These are phyloP conservation scores for Daldinia decipiens DNA, from an alignment of 495 filamentous ascomycete genomes.

Conservation along the genomic window DNA sequence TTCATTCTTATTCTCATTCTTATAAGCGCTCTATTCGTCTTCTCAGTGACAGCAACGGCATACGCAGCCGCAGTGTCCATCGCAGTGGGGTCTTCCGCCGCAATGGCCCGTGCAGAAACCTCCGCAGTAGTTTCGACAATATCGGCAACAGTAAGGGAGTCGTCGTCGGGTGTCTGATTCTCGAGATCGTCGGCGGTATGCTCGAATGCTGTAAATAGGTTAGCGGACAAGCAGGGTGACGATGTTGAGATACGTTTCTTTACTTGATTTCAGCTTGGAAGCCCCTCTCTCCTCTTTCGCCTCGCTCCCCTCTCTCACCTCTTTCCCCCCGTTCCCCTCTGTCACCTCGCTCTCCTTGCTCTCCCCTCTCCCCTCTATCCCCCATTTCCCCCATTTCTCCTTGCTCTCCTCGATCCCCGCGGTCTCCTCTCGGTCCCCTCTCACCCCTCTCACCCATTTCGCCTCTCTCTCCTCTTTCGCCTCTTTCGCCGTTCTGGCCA, in stretches of 20 bases:
- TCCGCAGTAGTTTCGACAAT: constrained; percentile 18
- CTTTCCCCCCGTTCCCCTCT: neutral
- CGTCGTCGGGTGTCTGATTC: neutral
- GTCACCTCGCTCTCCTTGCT: neutral
- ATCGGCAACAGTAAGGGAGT: neutral
- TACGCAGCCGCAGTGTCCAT: constrained; percentile 26
- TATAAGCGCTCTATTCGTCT: neutral
- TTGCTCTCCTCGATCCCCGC: neutral
- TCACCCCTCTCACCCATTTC: neutral
- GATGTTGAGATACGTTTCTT: neutral
- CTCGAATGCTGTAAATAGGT: neutral
- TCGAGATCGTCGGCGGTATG: neutral
- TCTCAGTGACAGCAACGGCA: constrained; percentile 25
- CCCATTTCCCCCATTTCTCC: neutral
- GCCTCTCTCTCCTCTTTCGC: neutral
- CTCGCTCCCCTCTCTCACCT: neutral
- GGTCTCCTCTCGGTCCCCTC: neutral
- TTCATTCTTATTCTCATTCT: neutral
- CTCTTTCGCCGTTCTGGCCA: neutral
- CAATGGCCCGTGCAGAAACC: constrained; percentile 1
- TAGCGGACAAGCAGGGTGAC: neutral
- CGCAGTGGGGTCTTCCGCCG: neutral
- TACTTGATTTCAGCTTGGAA: neutral
- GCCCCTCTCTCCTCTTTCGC: neutral
- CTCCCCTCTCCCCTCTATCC: neutral